Base-by-base conservation (phyloP, 1,284 basidiomycete species). In the Cutaneotrichosporon cavernicola region DNA sequence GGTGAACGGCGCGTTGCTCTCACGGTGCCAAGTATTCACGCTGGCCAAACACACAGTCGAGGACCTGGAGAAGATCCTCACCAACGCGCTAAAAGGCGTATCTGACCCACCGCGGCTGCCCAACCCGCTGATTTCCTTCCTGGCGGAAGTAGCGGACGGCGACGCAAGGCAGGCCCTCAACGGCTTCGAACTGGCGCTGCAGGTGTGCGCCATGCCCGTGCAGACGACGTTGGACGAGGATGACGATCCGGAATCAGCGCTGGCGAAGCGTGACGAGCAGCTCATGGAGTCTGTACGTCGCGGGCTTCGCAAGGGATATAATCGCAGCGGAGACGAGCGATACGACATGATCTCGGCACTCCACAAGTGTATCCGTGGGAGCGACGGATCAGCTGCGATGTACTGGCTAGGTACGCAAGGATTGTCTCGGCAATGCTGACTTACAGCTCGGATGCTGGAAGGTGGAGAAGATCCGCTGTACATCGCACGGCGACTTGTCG, bases 381-480 rank as follows among this genome's bases (percentile, higher is more conserved):
- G 87, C 60, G 86, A 93, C 70, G 86, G 88, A 2, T 85, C 86
- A 70, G 92, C 91, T 0, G 91, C 91, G 8, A 82, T 96, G 81
- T 96, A 95, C 79, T 96, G 92, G 91, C 83, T 93, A 8, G 90
- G 43, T 46, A 46, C 16, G 43, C 18, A 1, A 16, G 7, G 9
- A 2, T 46, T 4, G 5, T 2, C 18, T 46, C 90, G 11, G 84
- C 88, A 52, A 9, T 8, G 43, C 43, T 46, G 43, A 46, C 43
- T 6, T 18, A 8, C 43, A 46, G 43, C 58, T 8, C 49, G 58
- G 34, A 91, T 92, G 90, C 82, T 91, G 40, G 85, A 83, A 55
- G 89, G 87, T n/a, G 92, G 91, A 13, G 92, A 96, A 76, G 93
- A 96, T 78, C 90, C 93, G 2, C 75, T 93, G 43, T 96, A 89